phyloP scores from a whole-genome alignment of 2,329 filamentous ascomycete species.

The Pseudocercospora musae region DNA sequence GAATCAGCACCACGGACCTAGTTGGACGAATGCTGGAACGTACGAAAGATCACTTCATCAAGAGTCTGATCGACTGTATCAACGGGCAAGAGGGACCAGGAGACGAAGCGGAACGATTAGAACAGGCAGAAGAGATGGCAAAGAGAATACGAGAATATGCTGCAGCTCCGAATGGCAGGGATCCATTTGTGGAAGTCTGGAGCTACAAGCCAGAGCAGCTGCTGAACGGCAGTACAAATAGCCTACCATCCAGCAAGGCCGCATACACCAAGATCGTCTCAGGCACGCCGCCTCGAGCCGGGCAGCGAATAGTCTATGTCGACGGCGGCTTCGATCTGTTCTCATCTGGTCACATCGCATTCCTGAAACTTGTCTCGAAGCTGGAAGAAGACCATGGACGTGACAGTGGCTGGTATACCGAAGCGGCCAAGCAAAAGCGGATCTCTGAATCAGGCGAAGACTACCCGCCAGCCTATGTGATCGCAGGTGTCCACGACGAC shows the following conservation, averaged over 20 bases:
- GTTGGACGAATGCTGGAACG: conserved; percentile 96
- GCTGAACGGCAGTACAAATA: conserved; percentile 18
- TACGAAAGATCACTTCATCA: conserved; percentile 91
- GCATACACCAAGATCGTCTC: conserved; percentile 53
- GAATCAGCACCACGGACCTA: conserved; percentile 96
- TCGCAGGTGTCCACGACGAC: conserved; percentile 92
- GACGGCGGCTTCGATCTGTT: conserved; percentile 97
- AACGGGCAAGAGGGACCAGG: conserved; percentile 58
- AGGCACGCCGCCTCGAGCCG: conserved; percentile 68
- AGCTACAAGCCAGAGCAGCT: conserved; percentile 57
- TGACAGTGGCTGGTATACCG: conserved; percentile 69
- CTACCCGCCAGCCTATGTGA: conserved; percentile 80
- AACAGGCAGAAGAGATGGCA: conserved; percentile 64
- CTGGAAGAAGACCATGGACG: conserved; percentile 68
- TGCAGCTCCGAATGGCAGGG: conserved; percentile 75
- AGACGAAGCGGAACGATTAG: conserved; percentile 62
- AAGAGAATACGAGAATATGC: conserved; percentile 82
- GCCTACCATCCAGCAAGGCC: conserved; percentile 42
- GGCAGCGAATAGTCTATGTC: conserved; percentile 87
- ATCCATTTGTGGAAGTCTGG: conserved; percentile 80
- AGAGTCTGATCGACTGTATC: conserved; percentile 48
- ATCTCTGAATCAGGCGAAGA: conserved; percentile 63
- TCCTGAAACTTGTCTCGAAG: conserved; percentile 72
- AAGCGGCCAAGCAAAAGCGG: conserved; percentile 62
- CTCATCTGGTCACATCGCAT: conserved; percentile 94